Evolutionary conservation across 352 stramenopile species (phyloP), one percentile per base, ranked within the genome.

Genomic region (Pythium pyrilobum): DNA sequence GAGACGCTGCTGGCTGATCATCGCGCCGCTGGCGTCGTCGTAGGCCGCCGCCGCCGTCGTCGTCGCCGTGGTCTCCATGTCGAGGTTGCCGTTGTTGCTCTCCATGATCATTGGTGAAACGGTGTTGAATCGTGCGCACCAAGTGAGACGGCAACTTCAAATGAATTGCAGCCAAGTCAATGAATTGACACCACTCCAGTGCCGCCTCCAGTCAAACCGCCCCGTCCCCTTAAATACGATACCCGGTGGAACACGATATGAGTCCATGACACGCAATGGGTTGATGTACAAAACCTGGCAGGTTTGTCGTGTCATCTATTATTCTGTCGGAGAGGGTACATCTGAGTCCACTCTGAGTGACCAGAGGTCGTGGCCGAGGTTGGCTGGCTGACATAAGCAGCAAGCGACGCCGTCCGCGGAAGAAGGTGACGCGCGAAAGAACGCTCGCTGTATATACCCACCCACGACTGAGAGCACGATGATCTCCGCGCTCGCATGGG

Each of bases 401-500:
- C 21, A 37, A 56, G 38, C 18, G 31, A 34, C 28, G 5, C n/a
- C 34, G 37, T 27, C 10, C 44, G 41, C 33, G 25, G 13, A 18
- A 20, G 11, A 27, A 31, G 33, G 39, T 20, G 16, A 23, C 18
- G 18, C 36, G 44, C 37, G n/a, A 29, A 16, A 13, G 27, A 29
- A 15, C 28, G 20, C 21, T 54, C 47, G 21, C 25, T 31, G 12
- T 29, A 23, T 18, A 40, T 15, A 53, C 21, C 47, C 2, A 47
- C 55, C 27, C 12, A 12, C 9, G n/a, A 40, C 15, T 27, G 28
- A 51, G 16, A 52, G 15, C 21, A 64, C 10, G 13, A 85, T 85
- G 71, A 85, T 85, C 57, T 85, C 74, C 21, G 71, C 71, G 41
- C 52, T 85, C 34, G 69, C 74, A 51, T 85, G 74, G 74, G 74